phyloP scores from a whole-genome alignment of 192 early-diverging fungal genomes.

The Coemansia sp. region DNA sequence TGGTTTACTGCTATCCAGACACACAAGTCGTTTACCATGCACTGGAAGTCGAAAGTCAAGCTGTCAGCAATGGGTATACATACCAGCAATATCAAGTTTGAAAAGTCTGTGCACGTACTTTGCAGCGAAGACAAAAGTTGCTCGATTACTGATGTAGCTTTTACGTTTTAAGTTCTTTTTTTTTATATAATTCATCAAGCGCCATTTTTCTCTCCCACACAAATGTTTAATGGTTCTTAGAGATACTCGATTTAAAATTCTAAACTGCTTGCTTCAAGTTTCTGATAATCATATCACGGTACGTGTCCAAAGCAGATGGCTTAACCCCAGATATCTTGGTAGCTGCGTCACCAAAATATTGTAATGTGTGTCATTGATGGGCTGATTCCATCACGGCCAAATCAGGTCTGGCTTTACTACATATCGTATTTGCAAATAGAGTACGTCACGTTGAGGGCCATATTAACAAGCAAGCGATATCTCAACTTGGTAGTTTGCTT shows the following conservation, averaged over 20 bases:
- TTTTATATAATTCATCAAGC: not conserved
- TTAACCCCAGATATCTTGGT: too few species aligned
- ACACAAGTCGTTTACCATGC: constrained; percentile 42
- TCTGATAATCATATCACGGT: too few species aligned
- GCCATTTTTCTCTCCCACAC: not conserved
- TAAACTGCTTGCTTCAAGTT: too few species aligned
- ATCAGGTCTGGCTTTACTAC: too few species aligned
- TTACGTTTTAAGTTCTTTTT: not conserved
- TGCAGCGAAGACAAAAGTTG: constrained; percentile 34
- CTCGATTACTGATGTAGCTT: constrained; percentile 11
- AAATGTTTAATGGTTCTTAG: too few species aligned
- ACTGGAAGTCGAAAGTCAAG: constrained; percentile 42
- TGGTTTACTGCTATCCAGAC: constrained; percentile 46
- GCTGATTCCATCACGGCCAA: too few species aligned
- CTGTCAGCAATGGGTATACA: constrained; percentile 45
- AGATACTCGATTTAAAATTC: too few species aligned
- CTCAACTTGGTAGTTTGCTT: constrained; percentile 19
- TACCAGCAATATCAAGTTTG: constrained; percentile 40
- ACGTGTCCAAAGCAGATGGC: too few species aligned
- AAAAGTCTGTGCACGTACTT: constrained; percentile 40
- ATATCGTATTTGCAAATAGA: not conserved
- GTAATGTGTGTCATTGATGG: too few species aligned
- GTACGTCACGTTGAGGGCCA: too few species aligned
- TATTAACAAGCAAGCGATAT: constrained; percentile 16
- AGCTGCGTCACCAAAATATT: too few species aligned